Percentiles rank a stretch among this genome's conserved stretches.
Conservation (phyloP, 345 rosid species). For the Conringia planisiliqua region DNA sequence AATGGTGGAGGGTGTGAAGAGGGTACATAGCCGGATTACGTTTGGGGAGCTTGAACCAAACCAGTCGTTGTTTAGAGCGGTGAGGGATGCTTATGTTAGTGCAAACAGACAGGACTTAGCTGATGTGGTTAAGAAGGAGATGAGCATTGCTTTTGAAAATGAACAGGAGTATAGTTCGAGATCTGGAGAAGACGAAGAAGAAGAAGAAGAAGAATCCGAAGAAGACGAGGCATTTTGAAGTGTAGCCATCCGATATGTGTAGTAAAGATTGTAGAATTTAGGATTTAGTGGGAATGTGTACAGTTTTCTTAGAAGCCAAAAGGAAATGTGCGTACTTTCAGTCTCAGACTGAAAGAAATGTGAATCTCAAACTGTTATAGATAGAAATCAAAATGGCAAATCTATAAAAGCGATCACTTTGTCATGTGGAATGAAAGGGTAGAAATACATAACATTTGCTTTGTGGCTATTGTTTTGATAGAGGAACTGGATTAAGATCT, state of each 20-base stretch:
- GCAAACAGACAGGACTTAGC: conserved; percentile 70
- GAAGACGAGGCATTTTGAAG: conserved; percentile 25
- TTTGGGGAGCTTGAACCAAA: conserved; percentile 54
- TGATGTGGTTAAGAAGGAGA: conserved; percentile 59
- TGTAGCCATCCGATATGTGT: conserved; percentile 10
- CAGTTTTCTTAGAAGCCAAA: conserved; percentile 16
- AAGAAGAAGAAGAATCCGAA: conserved; percentile 17
- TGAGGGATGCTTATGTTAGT: conserved; percentile 55
- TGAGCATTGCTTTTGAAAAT: conserved; percentile 50
- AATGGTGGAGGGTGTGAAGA: conserved; percentile 80
- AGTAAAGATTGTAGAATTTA: conserved; percentile 18
- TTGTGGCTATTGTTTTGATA: background rate
- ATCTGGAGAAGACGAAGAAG: conserved; percentile 33
- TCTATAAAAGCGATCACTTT: conserved; percentile 1
- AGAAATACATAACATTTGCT: background rate
- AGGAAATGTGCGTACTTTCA: conserved; percentile 8
- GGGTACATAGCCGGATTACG: conserved; percentile 54
- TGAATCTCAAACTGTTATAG: conserved; percentile 14
- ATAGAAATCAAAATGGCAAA: background rate
- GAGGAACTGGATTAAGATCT: background rate
- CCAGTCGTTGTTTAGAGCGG: conserved; percentile 59
- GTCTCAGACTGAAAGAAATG: conserved; percentile 7
- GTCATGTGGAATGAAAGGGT: background rate
- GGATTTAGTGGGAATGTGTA: conserved; percentile 19
- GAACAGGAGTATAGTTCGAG: conserved; percentile 15